Percentiles rank a stretch among this genome's conserved stretches.
phyloP scores from a whole-genome alignment of 805 yeast species.

The Ascoidea asiatica region DNA sequence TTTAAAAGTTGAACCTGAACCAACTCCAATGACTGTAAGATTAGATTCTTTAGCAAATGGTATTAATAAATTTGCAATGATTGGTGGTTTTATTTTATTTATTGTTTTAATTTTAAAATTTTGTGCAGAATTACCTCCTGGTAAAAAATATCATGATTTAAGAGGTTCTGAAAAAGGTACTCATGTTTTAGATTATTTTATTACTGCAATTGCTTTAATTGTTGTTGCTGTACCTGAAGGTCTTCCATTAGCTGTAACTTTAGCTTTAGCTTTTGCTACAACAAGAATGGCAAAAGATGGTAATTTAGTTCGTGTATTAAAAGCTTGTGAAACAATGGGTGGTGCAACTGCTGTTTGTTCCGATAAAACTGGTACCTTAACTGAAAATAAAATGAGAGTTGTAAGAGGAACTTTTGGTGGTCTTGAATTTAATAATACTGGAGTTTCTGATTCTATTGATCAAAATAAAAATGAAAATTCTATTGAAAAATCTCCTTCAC shows the following conservation, averaged over 20 bases:
- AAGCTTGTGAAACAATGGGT: slow-evolving; percentile 97
- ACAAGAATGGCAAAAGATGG: slow-evolving; percentile 97
- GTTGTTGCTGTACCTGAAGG: slow-evolving; percentile 99
- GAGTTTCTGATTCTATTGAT: slow-evolving; percentile 4
- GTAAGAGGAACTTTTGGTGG: slow-evolving; percentile 61
- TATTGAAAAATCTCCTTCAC: slow-evolving; percentile 10
- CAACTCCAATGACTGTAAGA: slow-evolving; percentile 81
- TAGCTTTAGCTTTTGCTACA: slow-evolving; percentile 95
- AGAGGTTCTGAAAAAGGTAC: slow-evolving; percentile 70
- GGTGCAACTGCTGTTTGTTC: slow-evolving; percentile 96
- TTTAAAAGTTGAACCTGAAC: slow-evolving; percentile 59
- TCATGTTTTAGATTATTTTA: slow-evolving; percentile 69
- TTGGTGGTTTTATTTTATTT: slow-evolving; percentile 72
- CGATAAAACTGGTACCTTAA: slow-evolving; percentile 94
- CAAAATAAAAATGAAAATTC: slow-evolving; percentile 4
- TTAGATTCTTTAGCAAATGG: slow-evolving; percentile 78
- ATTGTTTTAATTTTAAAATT: slow-evolving; percentile 68
- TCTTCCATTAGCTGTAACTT: slow-evolving; percentile 93
- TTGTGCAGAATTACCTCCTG: slow-evolving; percentile 43
- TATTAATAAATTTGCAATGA: slow-evolving; percentile 82
- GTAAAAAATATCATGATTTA: slow-evolving; percentile 28
- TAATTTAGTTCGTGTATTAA: slow-evolving; percentile 84
- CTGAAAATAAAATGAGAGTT: slow-evolving; percentile 88
- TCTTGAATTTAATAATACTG: slow-evolving; percentile 27
- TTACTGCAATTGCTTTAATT: slow-evolving; percentile 81